These are phyloP conservation scores for Myriosclerotinia duriaeana DNA, from an alignment of 2,329 filamentous ascomycete genomes.

Conservation along the genomic window DNA sequence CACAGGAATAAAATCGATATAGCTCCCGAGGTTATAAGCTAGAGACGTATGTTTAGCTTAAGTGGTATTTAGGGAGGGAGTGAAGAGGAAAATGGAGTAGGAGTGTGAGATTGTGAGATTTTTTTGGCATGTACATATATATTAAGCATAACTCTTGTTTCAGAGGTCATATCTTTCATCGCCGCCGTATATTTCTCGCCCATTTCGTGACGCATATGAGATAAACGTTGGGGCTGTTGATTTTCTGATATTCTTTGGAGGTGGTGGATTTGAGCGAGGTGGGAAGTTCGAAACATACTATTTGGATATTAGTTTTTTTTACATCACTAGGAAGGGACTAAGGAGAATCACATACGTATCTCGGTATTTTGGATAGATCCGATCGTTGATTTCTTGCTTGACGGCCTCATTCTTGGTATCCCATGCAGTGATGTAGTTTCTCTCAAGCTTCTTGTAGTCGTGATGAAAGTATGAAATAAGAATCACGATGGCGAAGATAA, in stretches of 20 bases:
- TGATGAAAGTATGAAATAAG: neutral
- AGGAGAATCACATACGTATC: neutral
- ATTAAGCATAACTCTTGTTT: conserved; percentile 1
- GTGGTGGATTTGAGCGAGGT: neutral
- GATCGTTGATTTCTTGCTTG: neutral
- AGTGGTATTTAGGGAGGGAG: too few relatives aligned
- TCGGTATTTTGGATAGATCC: neutral
- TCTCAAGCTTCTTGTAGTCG: neutral
- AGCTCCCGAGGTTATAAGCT: neutral
- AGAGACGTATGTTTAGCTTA: neutral
- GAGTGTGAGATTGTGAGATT: neutral
- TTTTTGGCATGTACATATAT: neutral
- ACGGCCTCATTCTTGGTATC: neutral
- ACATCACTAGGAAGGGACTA: too few relatives aligned
- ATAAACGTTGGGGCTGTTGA: neutral
- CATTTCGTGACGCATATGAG: neutral
- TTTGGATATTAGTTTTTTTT: neutral
- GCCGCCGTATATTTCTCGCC: neutral
- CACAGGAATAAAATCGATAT: neutral
- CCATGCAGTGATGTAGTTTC: neutral
- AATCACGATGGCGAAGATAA: neutral
- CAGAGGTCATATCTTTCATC: conserved; percentile 9
- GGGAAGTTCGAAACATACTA: neutral
- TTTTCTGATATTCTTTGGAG: neutral
- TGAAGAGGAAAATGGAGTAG: neutral